phyloP scores from a whole-genome alignment of 306 rosid species.

The Fagus sylvatica region DNA sequence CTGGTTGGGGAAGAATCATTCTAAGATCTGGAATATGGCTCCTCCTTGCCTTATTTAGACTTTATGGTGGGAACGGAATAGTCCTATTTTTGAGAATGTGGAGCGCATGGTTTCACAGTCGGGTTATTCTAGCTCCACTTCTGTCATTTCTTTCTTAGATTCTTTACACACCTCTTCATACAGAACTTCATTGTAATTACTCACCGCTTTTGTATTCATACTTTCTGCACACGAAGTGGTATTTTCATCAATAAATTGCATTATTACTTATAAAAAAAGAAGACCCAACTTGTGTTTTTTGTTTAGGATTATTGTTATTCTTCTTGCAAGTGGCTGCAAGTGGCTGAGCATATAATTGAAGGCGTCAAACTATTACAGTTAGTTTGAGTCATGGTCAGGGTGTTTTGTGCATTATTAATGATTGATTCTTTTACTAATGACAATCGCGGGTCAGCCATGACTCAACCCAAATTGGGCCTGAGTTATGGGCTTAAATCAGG shows the following conservation, averaged over 20 bases:
- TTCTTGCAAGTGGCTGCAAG: neutral
- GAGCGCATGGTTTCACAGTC: no score
- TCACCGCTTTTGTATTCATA: no score
- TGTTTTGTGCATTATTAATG: neutral
- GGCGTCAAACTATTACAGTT: neutral
- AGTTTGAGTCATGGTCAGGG: neutral
- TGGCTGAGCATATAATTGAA: neutral
- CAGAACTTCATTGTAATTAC: no score
- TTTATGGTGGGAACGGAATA: no score
- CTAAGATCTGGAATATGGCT: no score
- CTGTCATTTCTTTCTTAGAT: no score
- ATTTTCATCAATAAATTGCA: neutral
- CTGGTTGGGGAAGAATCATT: no score
- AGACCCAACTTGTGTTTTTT: neutral
- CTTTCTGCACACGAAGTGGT: neutral
- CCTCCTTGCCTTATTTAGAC: no score
- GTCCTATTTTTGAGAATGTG: no score
- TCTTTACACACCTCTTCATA: no score
- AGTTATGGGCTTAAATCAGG: neutral
- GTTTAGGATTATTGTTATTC: neutral
- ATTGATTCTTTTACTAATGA: neutral
- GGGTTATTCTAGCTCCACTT: no score
- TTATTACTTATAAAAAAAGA: neutral
- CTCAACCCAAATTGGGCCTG: neutral
- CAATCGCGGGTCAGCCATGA: neutral